Percentiles rank a stretch among this genome's conserved stretches.
Evolutionary conservation across 139 green algal species (phyloP).

Genomic region (Closterium sp.): DNA sequence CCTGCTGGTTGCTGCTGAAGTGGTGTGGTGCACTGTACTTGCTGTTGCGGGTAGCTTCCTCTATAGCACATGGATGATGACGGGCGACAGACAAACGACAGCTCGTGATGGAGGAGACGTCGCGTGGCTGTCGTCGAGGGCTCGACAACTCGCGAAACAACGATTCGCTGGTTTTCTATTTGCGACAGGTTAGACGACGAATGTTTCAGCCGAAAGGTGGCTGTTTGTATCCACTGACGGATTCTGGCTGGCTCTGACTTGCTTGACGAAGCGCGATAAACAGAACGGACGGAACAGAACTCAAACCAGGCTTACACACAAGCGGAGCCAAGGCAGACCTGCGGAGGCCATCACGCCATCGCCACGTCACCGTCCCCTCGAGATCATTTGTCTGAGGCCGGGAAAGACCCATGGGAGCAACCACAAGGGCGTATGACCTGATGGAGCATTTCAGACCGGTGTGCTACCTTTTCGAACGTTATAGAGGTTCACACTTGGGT

Average conservation of each 20-base stretch:
- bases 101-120: neutral
- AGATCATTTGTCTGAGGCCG: no score
- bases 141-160: neutral
- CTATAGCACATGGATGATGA: neutral
- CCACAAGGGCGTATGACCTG: no score
- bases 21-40: neutral
- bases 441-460: no score
- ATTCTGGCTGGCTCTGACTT: neutral
- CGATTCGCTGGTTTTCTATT: neutral
- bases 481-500: no score
- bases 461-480: no score
- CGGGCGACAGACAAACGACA: neutral
- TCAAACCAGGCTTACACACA: neutral
- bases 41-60: neutral
- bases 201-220: neutral
- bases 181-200: neutral
- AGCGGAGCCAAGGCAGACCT: no score
- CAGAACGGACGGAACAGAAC: neutral
- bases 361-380: no score
- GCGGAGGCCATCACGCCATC: no score
- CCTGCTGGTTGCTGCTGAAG: neutral
- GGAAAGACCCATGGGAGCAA: no score
- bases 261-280: no score
- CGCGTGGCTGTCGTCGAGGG: neutral
- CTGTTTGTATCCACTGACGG: neutral